A percentile compares a stretch with the other conserved stretches of the same genome.
These are phyloP conservation scores for Atkinsonella hypoxylon DNA, from an alignment of 2,329 filamentous ascomycete species.

Conservation along the genomic window DNA sequence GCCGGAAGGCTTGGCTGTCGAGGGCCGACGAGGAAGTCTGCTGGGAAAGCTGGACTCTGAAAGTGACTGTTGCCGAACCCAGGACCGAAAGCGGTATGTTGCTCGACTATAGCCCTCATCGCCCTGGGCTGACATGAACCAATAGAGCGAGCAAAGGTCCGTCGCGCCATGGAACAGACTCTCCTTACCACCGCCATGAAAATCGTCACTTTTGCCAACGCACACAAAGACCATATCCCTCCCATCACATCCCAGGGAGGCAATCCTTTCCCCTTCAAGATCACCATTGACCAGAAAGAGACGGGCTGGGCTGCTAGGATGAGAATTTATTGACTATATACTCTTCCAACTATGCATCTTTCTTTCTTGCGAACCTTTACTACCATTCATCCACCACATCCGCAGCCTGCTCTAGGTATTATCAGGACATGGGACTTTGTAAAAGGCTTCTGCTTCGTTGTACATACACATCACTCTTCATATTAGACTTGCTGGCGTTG, in stretches of 20 bases:
- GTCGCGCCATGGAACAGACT: constrained; percentile 81
- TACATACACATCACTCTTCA: not conserved
- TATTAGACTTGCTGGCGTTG: not conserved
- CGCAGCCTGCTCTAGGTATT: not conserved
- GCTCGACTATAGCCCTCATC: too few species aligned
- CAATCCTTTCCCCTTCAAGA: constrained; percentile 93
- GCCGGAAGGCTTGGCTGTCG: constrained; percentile 71
- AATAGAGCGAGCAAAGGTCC: constrained; percentile 74
- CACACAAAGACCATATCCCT: constrained; percentile 90
- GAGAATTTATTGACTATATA: constrained; percentile 49
- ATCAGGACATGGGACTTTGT: not conserved
- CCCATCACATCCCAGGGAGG: constrained; percentile 89
- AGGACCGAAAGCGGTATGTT: constrained; percentile 71
- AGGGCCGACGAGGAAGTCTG: constrained; percentile 82
- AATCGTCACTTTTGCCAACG: constrained; percentile 76
- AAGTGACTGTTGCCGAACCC: constrained; percentile 85
- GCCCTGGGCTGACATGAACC: too few species aligned
- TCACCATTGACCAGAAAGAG: constrained; percentile 73
- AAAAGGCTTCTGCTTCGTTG: not conserved
- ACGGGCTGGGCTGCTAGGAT: constrained; percentile 67
- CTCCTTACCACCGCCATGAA: constrained; percentile 81
- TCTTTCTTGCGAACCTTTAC: not conserved
- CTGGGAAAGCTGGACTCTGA: constrained; percentile 93
- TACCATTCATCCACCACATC: too few species aligned
- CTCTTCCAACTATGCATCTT: not conserved